Evolutionary conservation across 305 asterid genomes (phyloP).

Genomic region (Fraxinus floribunda): DNA sequence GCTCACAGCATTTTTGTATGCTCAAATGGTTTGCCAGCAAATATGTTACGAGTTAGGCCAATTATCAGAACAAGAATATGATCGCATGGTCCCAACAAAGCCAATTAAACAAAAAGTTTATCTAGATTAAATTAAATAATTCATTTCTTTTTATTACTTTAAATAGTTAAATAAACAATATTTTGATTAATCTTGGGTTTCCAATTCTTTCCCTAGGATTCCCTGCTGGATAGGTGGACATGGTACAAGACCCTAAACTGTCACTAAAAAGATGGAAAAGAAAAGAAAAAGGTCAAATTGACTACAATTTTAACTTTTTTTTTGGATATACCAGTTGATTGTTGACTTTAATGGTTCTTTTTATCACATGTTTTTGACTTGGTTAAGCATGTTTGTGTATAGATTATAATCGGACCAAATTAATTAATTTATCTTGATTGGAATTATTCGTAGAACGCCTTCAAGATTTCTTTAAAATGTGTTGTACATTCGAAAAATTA

Average conservation of each 20-base stretch:
- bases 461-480: neutral
- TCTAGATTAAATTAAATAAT: neutral
- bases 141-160: neutral
- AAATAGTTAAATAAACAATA: neutral
- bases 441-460: neutral
- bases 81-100: conserved; percentile 6
- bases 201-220: conserved; percentile 30
- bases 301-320: conserved; percentile 33
- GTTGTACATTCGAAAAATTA: neutral
- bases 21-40: neutral
- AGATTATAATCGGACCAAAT: neutral
- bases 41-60: conserved; percentile 10
- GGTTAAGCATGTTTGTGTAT: neutral
- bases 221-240: conserved; percentile 24
- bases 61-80: conserved; percentile 18
- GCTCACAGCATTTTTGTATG: neutral
- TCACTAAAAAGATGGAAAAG: conserved; percentile 14
- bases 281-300: conserved; percentile 16
- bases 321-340: conserved; percentile 6
- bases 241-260: conserved; percentile 34
- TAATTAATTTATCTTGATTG: neutral
- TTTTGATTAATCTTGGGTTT: neutral
- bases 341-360: conserved; percentile 26
- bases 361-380: conserved; percentile 4
- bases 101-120: neutral